These are phyloP conservation scores for Baorangia bicolor DNA, from an alignment of 768 basidiomycete genomes.

Conservation along the genomic window DNA sequence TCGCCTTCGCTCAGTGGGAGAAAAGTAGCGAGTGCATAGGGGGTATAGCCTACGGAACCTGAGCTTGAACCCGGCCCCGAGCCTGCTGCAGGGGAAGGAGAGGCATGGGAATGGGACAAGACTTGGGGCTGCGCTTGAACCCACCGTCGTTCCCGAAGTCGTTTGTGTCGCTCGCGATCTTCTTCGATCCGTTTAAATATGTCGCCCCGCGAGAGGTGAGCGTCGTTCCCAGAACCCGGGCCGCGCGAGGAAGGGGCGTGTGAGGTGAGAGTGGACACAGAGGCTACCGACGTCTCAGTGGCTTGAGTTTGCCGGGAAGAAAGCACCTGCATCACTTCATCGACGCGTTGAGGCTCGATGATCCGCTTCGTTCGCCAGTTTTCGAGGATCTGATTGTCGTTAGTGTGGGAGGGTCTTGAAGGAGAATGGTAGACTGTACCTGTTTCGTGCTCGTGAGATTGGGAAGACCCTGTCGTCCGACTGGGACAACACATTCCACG, in stretches of 20 bases:
- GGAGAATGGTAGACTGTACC: conserved; percentile 40
- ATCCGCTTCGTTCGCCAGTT: conserved; percentile 86
- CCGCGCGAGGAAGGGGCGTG: conserved; percentile 4
- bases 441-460: conserved; percentile 88
- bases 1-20: conserved; percentile 44
- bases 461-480: conserved; percentile 81
- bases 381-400: conserved; percentile 63
- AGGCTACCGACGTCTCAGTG: conserved; percentile 12
- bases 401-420: no score
- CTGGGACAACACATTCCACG: conserved; percentile 83
- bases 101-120: not conserved
- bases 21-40: conserved; percentile 24
- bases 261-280: conserved; percentile 25
- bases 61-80: not conserved
- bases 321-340: conserved; percentile 61
- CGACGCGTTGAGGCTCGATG: conserved; percentile 74
- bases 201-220: conserved; percentile 54
- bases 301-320: conserved; percentile 42
- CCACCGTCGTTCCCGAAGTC: conserved; percentile 88
- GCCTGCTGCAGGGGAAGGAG: not conserved
- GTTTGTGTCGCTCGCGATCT: conserved; percentile 89
- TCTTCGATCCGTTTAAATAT: conserved; percentile 87
- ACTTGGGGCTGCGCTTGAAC: conserved; percentile 71
- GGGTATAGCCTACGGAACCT: not conserved
- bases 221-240: conserved; percentile 1